A percentile compares a stretch with the other conserved stretches of the same genome.
Evolutionary conservation across 2,329 filamentous ascomycete species (phyloP).

Genomic region (Karstenula rhodostoma): DNA sequence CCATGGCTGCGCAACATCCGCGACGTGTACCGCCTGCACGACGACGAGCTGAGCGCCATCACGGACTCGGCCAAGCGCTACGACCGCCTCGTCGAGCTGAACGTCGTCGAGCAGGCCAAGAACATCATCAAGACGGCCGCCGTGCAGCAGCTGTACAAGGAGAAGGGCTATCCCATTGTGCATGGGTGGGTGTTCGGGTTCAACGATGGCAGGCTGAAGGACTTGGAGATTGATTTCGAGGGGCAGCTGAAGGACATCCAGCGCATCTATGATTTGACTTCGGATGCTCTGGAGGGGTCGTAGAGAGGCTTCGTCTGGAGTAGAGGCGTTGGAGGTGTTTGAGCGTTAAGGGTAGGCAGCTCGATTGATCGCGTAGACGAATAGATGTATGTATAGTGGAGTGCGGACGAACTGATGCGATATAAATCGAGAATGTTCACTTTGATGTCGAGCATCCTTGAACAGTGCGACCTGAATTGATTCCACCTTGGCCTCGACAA

Average conservation of each 20-base stretch:
- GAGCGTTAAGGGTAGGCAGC: not conserved
- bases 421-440: not conserved
- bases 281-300: constrained; percentile 17
- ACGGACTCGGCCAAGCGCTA: constrained; percentile 39
- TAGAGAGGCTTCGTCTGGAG: not conserved
- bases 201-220: constrained; percentile 70
- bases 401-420: not conserved
- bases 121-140: constrained; percentile 59
- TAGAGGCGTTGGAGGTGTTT: not conserved
- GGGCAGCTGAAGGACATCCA: constrained; percentile 64
- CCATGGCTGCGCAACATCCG: constrained; percentile 79
- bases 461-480: too few relatives aligned
- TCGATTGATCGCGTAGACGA: not conserved
- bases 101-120: constrained; percentile 49
- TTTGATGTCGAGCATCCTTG: not conserved
- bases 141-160: constrained; percentile 65
- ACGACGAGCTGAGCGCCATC: constrained; percentile 69
- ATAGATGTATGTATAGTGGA: not conserved
- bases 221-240: constrained; percentile 70
- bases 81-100: constrained; percentile 48
- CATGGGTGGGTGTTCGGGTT: constrained; percentile 80
- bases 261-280: constrained; percentile 67
- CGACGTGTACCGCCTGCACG: constrained; percentile 76
- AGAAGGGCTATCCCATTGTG: constrained; percentile 72
- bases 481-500: too few relatives aligned